Percentiles rank a stretch among this genome's conserved stretches.
These are phyloP conservation scores for Penicillium steckii DNA, from an alignment of 495 filamentous ascomycete genomes.

Conservation along the genomic window DNA sequence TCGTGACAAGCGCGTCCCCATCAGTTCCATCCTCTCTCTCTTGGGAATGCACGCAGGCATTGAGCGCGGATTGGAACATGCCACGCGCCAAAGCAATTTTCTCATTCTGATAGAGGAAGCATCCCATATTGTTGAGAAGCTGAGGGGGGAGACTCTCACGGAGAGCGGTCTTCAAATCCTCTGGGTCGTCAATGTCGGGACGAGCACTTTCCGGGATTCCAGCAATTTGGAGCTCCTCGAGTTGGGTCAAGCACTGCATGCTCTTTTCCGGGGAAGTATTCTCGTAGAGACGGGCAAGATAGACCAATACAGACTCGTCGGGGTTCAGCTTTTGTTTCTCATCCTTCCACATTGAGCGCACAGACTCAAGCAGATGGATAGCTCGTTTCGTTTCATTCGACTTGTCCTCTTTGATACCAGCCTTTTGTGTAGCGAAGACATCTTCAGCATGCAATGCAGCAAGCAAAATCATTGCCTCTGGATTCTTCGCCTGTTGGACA, in stretches of 20 bases:
- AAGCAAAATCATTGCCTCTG: constrained; percentile 88
- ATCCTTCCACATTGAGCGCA: constrained; percentile 86
- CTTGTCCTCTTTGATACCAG: constrained; percentile 81
- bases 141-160: constrained; percentile 81
- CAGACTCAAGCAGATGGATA: constrained; percentile 73
- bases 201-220: constrained; percentile 66
- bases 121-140: constrained; percentile 94
- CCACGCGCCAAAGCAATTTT: constrained; percentile 77
- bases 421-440: constrained; percentile 73
- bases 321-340: constrained; percentile 77
- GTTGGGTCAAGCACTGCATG: constrained; percentile 82
- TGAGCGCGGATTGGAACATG: constrained; percentile 83
- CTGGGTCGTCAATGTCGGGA: constrained; percentile 63
- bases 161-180: constrained; percentile 56
- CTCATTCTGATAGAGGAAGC: constrained; percentile 86
- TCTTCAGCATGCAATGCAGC: constrained; percentile 92
- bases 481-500: constrained; percentile 75
- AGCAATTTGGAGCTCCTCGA: constrained; percentile 82
- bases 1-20: constrained; percentile 85
- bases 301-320: constrained; percentile 87
- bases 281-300: constrained; percentile 89
- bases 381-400: constrained; percentile 78
- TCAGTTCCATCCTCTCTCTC: constrained; percentile 63
- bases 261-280: constrained; percentile 81
- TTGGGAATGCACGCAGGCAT: constrained; percentile 73